Percentiles rank a stretch among this genome's conserved stretches.
These are phyloP conservation scores for Phytophthora podocarpi DNA, from an alignment of 352 stramenopile genomes.

Conservation along the genomic window DNA sequence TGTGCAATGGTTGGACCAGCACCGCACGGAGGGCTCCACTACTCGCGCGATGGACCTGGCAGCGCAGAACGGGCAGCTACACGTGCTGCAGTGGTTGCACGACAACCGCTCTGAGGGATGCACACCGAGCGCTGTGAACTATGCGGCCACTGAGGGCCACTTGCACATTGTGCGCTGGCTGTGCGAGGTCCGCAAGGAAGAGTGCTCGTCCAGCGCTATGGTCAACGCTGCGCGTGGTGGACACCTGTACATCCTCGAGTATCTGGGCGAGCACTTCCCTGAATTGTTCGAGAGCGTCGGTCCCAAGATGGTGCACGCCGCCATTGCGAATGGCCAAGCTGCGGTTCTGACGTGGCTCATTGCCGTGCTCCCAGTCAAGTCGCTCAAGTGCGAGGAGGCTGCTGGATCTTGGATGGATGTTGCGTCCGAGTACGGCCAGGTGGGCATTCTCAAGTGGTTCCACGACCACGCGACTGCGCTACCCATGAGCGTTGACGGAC, in stretches of 20 bases:
- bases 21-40: slow-evolving; percentile 52
- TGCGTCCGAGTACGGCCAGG: slow-evolving; percentile 67
- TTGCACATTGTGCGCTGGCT: slow-evolving; percentile 68
- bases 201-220: slow-evolving; percentile 59
- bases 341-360: slow-evolving; percentile 69
- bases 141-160: slow-evolving; percentile 58
- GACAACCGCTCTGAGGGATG: slow-evolving; percentile 68
- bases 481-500: slow-evolving; percentile 60
- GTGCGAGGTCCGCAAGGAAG: slow-evolving; percentile 48
- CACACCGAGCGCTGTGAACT: slow-evolving; percentile 67
- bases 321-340: slow-evolving; percentile 63
- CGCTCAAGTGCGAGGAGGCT: slow-evolving; percentile 69
- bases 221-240: slow-evolving; percentile 62
- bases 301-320: slow-evolving; percentile 67
- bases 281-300: slow-evolving; percentile 54
- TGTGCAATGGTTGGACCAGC: slow-evolving; percentile 63
- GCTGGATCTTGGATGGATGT: slow-evolving; percentile 77
- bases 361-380: slow-evolving; percentile 56
- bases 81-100: slow-evolving; percentile 75
- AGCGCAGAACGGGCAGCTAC: slow-evolving; percentile 60
- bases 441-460: slow-evolving; percentile 70
- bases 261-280: slow-evolving; percentile 49
- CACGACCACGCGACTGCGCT: slow-evolving; percentile 61
- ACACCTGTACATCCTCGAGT: slow-evolving; percentile 65
- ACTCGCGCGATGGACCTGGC: slow-evolving; percentile 70